Base-by-base conservation (phyloP, 768 basidiomycete genomes). In the Amylocystis lapponica region DNA sequence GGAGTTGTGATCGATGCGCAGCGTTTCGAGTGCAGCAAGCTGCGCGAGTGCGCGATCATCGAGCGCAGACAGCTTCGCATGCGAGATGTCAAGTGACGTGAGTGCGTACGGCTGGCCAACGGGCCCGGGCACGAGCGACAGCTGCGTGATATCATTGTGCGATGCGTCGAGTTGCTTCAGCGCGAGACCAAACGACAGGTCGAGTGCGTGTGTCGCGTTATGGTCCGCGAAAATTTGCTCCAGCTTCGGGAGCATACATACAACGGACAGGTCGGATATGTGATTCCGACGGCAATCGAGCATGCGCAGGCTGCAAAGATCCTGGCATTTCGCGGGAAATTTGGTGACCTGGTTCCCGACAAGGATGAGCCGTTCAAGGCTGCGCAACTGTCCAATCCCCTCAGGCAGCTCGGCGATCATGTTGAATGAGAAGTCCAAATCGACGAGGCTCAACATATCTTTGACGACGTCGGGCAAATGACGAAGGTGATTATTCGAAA, bases 351-450 rank as follows among this genome's bases (percentile, higher is more conserved):
- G 75, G 63, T 99, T 99, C 20, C 90, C 89, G n/a, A 94, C 83
- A 33, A 94, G 75, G 33, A 83, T 69, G 9, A 98, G 71, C 13
- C 75, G 68, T 52, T 91, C 80, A 32, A 98, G 74, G 3, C 74
- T 69, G 21, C 60, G 62, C 40, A 98, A 70, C 26, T 75, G 65
- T 1, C 86, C 86, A 32, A 98, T 79, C 32, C 83, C 79, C 27
- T 86, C 79, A 0, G 94, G 93, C 2, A 98, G 74, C 37, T 82
- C 78, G 0, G 76, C 71, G 45, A 98, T 81, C 61, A 74, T 79
- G 68, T 99, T 99, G 72, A 97, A 97, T 0, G 96, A 98, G 29
- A 96, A 71, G 55, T 98, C 94, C 16, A 99, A 79, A 53, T 94
- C 89, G 27, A 75, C 67, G 16, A 99, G 76, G n/a, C 67, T 74